A percentile compares a stretch with the other conserved stretches of the same genome.
Evolutionary conservation across 257 asterid species (phyloP).

Genomic region (Phtheirospermum japonicum): DNA sequence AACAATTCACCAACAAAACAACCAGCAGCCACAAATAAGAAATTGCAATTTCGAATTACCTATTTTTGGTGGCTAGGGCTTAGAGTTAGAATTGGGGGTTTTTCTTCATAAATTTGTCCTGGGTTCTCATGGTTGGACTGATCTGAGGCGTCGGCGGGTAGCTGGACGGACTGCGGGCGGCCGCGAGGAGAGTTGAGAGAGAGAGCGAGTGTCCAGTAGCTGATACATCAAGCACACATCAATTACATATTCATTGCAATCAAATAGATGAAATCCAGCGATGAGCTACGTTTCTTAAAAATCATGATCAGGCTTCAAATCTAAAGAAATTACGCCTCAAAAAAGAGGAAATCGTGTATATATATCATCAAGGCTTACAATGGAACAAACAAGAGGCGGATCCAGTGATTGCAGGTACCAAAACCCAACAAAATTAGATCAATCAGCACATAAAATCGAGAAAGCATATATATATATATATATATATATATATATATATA

Average conservation of each 20-base stretch:
- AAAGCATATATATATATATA: neutral
- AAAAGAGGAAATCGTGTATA: neutral
- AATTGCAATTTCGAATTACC: neutral
- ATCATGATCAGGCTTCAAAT: neutral
- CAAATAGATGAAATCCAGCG: too few relatives aligned
- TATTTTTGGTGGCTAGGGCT: neutral
- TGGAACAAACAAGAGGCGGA: neutral
- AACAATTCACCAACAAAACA: neutral
- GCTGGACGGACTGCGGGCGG: too few relatives aligned
- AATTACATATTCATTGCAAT: conserved; percentile 2
- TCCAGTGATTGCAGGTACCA: neutral
- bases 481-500: neutral
- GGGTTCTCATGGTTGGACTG: too few relatives aligned
- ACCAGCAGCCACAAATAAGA: neutral
- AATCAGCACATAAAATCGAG: neutral
- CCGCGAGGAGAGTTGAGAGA: too few relatives aligned
- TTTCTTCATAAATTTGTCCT: too few relatives aligned
- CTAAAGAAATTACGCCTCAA: conserved; percentile 4
- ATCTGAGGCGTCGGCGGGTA: too few relatives aligned
- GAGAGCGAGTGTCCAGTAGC: too few relatives aligned
- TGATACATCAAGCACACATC: conserved; percentile 2
- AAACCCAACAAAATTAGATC: conserved; percentile 5
- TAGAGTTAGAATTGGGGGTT: too few relatives aligned
- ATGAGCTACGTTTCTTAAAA: neutral
- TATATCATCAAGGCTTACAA: neutral